Conservation (phyloP, 139 green algal species). For the Edaphochlamys debaryana region DNA sequence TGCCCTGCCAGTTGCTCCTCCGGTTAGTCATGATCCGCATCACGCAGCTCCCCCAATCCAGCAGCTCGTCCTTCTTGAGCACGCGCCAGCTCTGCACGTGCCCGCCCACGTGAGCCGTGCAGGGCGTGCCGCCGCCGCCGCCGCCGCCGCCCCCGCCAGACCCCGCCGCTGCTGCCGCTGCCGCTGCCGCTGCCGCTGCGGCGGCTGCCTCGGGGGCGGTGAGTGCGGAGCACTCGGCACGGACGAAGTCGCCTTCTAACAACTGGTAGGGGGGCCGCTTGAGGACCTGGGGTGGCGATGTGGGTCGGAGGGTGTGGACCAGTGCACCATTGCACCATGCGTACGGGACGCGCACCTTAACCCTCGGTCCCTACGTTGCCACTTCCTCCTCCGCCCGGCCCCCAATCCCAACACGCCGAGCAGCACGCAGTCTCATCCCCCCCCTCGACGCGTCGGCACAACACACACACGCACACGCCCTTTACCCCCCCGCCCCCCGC, state of each 20-base stretch:
- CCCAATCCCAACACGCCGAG: no score
- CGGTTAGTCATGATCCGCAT: conserved; percentile 59
- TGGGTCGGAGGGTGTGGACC: no score
- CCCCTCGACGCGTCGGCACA: no score
- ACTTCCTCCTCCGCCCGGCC: no score
- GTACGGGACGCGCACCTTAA: no score
- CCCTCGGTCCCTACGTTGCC: no score
- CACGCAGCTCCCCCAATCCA: conserved; percentile 52
- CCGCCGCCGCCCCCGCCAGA: not conserved
- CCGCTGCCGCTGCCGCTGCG: not conserved
- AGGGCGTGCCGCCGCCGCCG: not conserved
- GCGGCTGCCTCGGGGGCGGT: conserved; percentile 15
- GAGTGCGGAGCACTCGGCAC: conserved; percentile 59
- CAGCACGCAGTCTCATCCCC: no score
- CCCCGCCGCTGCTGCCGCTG: conserved; percentile 15
- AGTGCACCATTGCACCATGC: no score
- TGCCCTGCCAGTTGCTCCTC: conserved; percentile 46
- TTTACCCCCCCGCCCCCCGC: not conserved
- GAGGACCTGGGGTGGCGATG: conserved; percentile 46
- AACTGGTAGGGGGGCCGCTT: conserved; percentile 57
- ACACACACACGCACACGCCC: no score
- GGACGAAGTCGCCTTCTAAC: conserved; percentile 65
- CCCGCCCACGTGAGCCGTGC: not conserved
- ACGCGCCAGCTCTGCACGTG: conserved; percentile 21
- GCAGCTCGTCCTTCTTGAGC: conserved; percentile 58